These are phyloP conservation scores for Mortierella sp. DNA, from an alignment of 371 early-diverging fungal genomes.

Conservation along the genomic window DNA sequence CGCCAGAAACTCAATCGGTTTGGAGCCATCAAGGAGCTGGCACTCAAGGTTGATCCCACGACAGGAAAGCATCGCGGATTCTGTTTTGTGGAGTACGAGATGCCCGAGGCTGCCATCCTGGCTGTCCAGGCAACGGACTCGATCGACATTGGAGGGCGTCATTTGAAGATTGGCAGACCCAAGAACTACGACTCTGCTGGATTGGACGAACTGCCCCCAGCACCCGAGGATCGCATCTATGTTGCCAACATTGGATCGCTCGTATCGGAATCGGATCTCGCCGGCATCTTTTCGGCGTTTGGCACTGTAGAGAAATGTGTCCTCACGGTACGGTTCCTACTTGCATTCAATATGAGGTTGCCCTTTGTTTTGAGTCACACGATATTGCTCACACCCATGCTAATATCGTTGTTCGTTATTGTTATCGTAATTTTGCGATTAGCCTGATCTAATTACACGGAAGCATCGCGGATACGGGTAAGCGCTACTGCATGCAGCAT, in stretches of 20 bases:
- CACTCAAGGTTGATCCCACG: constrained; percentile 79
- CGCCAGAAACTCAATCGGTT: constrained; percentile 80
- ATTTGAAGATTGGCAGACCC: constrained; percentile 75
- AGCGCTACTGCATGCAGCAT: background rate
- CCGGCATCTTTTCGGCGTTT: constrained; percentile 82
- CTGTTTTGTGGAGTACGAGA: constrained; percentile 89
- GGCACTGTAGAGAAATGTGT: constrained; percentile 75
- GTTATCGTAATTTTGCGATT: background rate
- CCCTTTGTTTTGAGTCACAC: no score
- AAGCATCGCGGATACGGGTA: constrained; percentile 56
- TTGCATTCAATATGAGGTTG: background rate
- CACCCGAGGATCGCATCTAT: constrained; percentile 39
- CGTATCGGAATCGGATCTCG: constrained; percentile 76
- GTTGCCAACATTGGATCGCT: constrained; percentile 79
- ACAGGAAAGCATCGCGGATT: constrained; percentile 88
- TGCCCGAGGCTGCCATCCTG: constrained; percentile 84
- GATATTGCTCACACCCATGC: no score
- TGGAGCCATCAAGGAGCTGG: constrained; percentile 78
- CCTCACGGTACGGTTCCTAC: constrained; percentile 70
- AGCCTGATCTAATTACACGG: constrained; percentile 49
- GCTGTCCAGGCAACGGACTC: constrained; percentile 69
- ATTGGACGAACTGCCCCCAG: constrained; percentile 40
- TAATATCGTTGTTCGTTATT: no score
- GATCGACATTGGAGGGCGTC: constrained; percentile 74
- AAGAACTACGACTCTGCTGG: constrained; percentile 69